Evolutionary conservation across 176 grass and related monocot species (phyloP).

Genomic region (Raddia distichophylla): DNA sequence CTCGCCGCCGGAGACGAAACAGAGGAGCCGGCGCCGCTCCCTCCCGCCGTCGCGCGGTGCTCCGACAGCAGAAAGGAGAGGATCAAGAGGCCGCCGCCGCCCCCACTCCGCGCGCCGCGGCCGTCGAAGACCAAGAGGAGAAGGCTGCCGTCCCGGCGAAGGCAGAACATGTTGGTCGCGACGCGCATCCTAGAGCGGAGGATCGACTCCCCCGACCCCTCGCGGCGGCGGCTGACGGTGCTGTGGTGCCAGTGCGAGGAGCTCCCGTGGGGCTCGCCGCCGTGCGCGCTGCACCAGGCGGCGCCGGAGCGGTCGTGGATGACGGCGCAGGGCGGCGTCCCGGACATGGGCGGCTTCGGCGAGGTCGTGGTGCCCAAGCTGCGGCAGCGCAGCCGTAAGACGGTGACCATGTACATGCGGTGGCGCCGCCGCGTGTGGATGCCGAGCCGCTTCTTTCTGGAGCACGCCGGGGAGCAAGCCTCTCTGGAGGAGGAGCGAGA

Average conservation of each 20-base stretch:
- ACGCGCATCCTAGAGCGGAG: not conserved
- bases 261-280: not conserved
- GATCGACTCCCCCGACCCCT: constrained; percentile 18
- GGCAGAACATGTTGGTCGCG: not conserved
- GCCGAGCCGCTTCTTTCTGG: constrained; percentile 34
- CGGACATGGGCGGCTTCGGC: not conserved
- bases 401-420: not conserved
- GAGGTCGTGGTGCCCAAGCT: constrained; percentile 6
- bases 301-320: not conserved
- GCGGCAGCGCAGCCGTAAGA: not conserved
- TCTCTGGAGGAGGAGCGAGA: not conserved
- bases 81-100: not conserved
- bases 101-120: not conserved
- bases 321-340: not conserved
- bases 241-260: constrained; percentile 35
- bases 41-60: not conserved
- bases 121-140: not conserved
- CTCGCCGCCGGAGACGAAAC: not conserved
- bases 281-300: constrained; percentile 39
- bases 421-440: constrained; percentile 36
- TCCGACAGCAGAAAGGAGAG: not conserved
- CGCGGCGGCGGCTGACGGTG: not conserved
- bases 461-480: not conserved
- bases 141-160: not conserved
- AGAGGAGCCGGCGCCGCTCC: not conserved